These are phyloP conservation scores for Ophiorrhiza pumila DNA, from an alignment of 257 asterid species.

Conservation along the genomic window DNA sequence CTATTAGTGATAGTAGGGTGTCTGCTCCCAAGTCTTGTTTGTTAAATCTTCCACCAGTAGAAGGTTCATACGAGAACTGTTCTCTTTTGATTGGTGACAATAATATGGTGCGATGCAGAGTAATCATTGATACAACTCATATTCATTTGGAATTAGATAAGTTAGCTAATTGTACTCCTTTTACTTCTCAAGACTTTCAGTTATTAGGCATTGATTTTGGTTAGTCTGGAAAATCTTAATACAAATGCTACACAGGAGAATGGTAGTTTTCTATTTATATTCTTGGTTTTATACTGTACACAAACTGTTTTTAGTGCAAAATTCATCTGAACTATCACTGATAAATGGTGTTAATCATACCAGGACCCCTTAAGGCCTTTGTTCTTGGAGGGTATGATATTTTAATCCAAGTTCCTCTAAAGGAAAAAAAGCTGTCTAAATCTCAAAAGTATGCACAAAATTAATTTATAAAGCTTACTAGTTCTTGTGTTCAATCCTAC, in stretches of 20 bases:
- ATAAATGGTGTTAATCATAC: too few species aligned
- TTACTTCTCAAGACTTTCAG: slow-evolving; percentile 32
- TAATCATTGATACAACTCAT: slow-evolving; percentile 42
- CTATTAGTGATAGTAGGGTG: slow-evolving; percentile 36
- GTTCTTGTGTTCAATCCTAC: neutral
- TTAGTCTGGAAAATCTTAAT: slow-evolving; percentile 22
- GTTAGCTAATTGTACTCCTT: slow-evolving; percentile 30
- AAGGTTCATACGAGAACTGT: slow-evolving; percentile 70
- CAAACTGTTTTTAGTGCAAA: too few species aligned
- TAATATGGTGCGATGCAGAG: slow-evolving; percentile 52
- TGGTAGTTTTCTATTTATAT: neutral
- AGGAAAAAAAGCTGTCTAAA: neutral
- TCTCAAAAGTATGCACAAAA: neutral
- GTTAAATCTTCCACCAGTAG: slow-evolving; percentile 86
- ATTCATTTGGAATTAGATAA: slow-evolving; percentile 74
- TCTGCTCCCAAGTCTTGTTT: slow-evolving; percentile 65
- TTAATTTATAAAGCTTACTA: neutral
- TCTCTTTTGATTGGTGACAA: slow-evolving; percentile 46
- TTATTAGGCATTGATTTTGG: slow-evolving; percentile 72
- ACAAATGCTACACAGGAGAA: slow-evolving; percentile 3
- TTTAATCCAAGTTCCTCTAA: neutral
- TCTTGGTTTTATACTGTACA: neutral
- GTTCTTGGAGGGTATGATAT: too few species aligned
- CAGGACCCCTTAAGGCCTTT: too few species aligned
- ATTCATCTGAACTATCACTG: too few species aligned